phyloP scores from a whole-genome alignment of 179 eudicot genomes.

The Carnegiea gigantea region DNA sequence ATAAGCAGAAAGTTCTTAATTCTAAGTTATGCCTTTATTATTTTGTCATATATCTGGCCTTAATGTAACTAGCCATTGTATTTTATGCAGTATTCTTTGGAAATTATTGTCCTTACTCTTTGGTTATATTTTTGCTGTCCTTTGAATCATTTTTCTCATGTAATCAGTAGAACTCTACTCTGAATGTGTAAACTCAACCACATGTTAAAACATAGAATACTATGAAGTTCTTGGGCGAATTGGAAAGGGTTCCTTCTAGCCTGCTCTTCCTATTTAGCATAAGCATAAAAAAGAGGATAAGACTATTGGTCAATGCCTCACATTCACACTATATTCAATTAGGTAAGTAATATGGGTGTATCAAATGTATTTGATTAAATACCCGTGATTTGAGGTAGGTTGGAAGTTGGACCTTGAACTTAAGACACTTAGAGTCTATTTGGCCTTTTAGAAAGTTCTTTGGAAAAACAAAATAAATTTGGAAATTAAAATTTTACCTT shows the following conservation, averaged over 20 bases:
- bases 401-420: too few species aligned
- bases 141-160: neutral
- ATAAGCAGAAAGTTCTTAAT: slow-evolving; percentile 8
- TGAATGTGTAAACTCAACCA: neutral
- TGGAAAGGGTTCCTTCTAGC: slow-evolving; percentile 51
- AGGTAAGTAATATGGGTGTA: neutral
- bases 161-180: neutral
- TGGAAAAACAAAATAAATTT: too few species aligned
- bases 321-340: neutral
- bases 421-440: too few species aligned
- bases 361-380: too few species aligned
- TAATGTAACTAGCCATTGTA: neutral
- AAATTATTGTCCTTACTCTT: neutral
- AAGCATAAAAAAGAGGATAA: slow-evolving; percentile 42
- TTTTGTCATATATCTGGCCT: neutral
- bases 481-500: too few species aligned
- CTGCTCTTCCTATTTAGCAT: slow-evolving; percentile 48
- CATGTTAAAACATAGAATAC: slow-evolving; percentile 37
- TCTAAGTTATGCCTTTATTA: neutral
- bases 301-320: neutral
- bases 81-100: slow-evolving; percentile 8
- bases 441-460: too few species aligned
- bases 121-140: neutral
- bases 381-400: too few species aligned
- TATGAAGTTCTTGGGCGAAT: slow-evolving; percentile 46